Percentiles rank a stretch among this genome's conserved stretches.
phyloP scores from a whole-genome alignment of 169 alveolate genomes.

The Babesia bovis region DNA sequence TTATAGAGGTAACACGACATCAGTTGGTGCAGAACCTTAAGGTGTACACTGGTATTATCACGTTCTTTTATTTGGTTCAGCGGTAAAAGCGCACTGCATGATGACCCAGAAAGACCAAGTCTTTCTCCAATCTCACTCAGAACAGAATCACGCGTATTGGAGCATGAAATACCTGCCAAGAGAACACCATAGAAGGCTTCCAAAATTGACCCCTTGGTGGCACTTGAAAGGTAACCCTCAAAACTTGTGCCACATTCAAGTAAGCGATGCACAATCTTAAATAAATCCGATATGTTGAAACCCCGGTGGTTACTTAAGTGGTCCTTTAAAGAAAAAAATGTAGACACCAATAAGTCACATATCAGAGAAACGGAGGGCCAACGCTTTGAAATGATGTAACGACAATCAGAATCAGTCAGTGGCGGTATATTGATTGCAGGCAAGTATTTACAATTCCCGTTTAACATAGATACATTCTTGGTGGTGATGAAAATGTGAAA shows the following conservation, averaged over 20 bases:
- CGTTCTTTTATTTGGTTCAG: conserved; percentile 20
- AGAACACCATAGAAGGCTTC: conserved; percentile 38
- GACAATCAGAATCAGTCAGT: conserved; percentile 23
- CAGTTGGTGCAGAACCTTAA: conserved; percentile 81
- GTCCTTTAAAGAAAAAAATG: conserved; percentile 18
- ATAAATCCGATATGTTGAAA: conserved; percentile 32
- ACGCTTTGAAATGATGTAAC: conserved; percentile 1
- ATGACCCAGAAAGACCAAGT: background rate
- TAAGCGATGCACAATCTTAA: conserved; percentile 24
- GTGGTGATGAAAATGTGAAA: conserved; percentile 66
- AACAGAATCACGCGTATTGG: background rate
- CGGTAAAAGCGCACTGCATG: conserved; percentile 7
- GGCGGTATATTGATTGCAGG: conserved; percentile 1
- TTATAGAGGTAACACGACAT: conserved; percentile 78
- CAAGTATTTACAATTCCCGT: conserved; percentile 25
- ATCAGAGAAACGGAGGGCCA: background rate
- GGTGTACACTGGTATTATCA: conserved; percentile 68
- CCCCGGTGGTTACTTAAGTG: conserved; percentile 3
- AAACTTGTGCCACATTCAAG: conserved; percentile 5
- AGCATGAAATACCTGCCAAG: conserved; percentile 34
- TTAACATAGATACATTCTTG: conserved; percentile 4
- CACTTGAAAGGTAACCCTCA: conserved; percentile 38
- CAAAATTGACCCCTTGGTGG: conserved; percentile 30
- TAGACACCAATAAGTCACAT: background rate
- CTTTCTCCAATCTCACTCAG: conserved; percentile 6